Evolutionary conservation across 352 stramenopile species (phyloP), one percentile per base, ranked within the genome.

Genomic region (Phytophthora nicotianae): DNA sequence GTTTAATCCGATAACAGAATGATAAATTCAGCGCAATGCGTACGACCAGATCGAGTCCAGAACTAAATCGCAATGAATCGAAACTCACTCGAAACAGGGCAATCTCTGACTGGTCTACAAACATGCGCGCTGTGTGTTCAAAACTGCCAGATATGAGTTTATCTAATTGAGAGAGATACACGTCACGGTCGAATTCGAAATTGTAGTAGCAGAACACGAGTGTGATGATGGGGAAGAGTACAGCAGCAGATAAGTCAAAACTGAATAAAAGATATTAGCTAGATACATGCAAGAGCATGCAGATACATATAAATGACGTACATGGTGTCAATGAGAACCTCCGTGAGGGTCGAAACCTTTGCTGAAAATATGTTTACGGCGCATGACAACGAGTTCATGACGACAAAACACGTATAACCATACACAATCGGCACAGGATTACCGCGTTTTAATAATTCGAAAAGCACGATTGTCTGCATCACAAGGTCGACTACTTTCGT

Each of bases 61-160:
- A 68, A n/a, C 19, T 37, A 42, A 79, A 60, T 1, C 63, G 71
- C 8, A 79, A 46, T 8, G 67, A 75, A 29, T 76, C 59, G 13
- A 71, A 67, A 13, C 48, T 66, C 5, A 65, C 33, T 1, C 68
- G 58, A 24, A 79, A 68, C 16, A 71, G 43, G 8, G 55, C 63
- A 17, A 74, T 58, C 21, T 68, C 33, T 1, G 55, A 40, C 7
- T 63, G 71, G 23, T 71, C 52, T 10, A 53, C 60, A 17, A 65
- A 45, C 5, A 71, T 43, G 0, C 50, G 46, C 0, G 63, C 67
- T 1, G 65, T 27, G 1, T 53, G 51, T 38, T 79, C 71, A 19
- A 79, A 76, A 21, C 46, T 65, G 5, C 58, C 63, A 13, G 56
- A 11, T 2, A 49, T 19, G 0, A 74, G 59, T 4, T 60, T 53